Evolutionary conservation across 1,139 yeast genomes (phyloP), one percentile per base, ranked within the genome.

Genomic region (Pichia sp.): DNA sequence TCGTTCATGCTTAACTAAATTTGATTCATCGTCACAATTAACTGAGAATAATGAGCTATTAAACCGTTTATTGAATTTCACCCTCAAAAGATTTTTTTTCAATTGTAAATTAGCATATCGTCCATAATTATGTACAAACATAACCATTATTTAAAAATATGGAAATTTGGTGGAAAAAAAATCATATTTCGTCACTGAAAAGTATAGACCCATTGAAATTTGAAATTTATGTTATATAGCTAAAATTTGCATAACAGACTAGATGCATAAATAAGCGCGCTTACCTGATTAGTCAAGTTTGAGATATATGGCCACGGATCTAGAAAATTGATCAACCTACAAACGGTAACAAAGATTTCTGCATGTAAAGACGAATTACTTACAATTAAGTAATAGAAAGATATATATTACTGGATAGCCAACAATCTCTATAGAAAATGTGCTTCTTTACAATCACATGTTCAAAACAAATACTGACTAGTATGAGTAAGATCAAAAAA

Each of bases 221-320:
- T 22, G 25, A 22, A 22, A 4, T 22, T 22, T 22, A 22, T 22
- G 25, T 22, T 3, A 22, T 3, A 22, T 22, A 3, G 25, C 25
- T 4, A 22, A 22, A 3, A 22, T 22, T 22, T 22, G 25, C 25
- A 22, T 22, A 22, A 22, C 25, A 22, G 25, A 22, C 25, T 22
- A n/a, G n/a, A n/a, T n/a, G 25, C 25, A 10, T 45, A 49, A 25
- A 42, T 53, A 53, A 55, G 56, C 58, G 58, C 58, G 58, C 42
- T 55, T 51, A 34, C 56, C 53, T 9, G 9, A 46, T 54, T 53
- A 27, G 50, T 53, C 11, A 43, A 27, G 3, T 25, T 7, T 11
- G 36, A 33, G 16, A 33, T 3, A 18, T 28, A 19, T 5, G 13
- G 14, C 6, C 16, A 22, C 25, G n/a, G n/a, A 22, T 22, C 25